Percentiles rank a stretch among this genome's conserved stretches.
phyloP scores from a whole-genome alignment of 495 filamentous ascomycete species.

The Aspergillus olivimuriae region DNA sequence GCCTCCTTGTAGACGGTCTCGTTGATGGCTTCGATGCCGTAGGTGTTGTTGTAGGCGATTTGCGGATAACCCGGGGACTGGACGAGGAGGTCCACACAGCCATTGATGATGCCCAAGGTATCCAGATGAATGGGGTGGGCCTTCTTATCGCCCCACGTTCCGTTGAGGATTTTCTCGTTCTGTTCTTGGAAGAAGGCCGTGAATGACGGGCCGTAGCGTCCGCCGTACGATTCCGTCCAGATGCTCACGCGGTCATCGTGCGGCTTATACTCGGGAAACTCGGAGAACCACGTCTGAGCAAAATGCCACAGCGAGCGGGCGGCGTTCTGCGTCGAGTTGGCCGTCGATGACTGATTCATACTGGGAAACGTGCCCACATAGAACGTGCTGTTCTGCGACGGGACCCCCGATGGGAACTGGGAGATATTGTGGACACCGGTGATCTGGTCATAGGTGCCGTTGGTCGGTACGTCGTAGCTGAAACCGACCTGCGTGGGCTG shows the following conservation, averaged over 20 bases:
- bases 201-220: conserved; percentile 61
- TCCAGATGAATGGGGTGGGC: conserved; percentile 41
- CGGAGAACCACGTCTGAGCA: conserved; percentile 49
- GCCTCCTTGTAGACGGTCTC: conserved; percentile 41
- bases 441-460: conserved; percentile 24
- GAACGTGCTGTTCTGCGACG: conserved; percentile 53
- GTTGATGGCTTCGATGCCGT: conserved; percentile 61
- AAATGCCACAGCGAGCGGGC: conserved; percentile 53
- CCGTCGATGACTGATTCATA: conserved; percentile 35
- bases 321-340: conserved; percentile 47
- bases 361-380: conserved; percentile 56
- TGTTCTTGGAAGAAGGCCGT: conserved; percentile 60
- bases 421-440: conserved; percentile 24
- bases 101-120: conserved; percentile 56
- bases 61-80: conserved; percentile 61
- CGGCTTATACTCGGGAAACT: conserved; percentile 51
- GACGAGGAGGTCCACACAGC: conserved; percentile 67
- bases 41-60: conserved; percentile 71
- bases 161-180: conserved; percentile 48
- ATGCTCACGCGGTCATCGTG: conserved; percentile 49
- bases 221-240: conserved; percentile 56
- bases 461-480: conserved; percentile 45
- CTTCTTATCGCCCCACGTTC: conserved; percentile 20
- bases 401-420: conserved; percentile 31
- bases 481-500: conserved; percentile 60